Base-by-base conservation (phyloP, 2,329 filamentous ascomycete genomes). In the Catunica adiposa region DNA sequence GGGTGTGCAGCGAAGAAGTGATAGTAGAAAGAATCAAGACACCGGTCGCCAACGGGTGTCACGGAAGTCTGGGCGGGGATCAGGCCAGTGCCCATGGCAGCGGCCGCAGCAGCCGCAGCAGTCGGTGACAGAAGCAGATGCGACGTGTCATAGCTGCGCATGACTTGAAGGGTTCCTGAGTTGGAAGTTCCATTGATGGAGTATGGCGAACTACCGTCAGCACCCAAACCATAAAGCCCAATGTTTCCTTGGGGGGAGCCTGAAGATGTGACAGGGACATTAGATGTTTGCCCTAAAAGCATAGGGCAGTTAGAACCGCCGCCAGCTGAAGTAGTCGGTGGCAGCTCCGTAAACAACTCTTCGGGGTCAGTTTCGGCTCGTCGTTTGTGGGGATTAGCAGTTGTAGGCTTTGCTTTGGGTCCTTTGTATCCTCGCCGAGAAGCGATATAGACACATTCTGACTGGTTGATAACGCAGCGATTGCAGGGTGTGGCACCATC, bases 371-470 rank as follows among this genome's bases (percentile, higher is more conserved):
- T 52, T 38, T 58, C 56, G 6, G 57, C 54, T 22, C 51, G 57
- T 20, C 57, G 57, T 31, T 59, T 59, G 62, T 71, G 70, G 11
- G 69, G 70, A 61, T 69, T 73, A 57, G 62, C 68, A 60, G 60
- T 68, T 61, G 60, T 67, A 64, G 59, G 72, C 63, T 74, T 75
- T n/a, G 56, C 48, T 26, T 76, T 72, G 1, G 77, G 78, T 14
- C 83, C 82, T 67, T 84, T 86, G 70, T 85, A 86, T 29, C 85
- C 85, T 59, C 85, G 78, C 46, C 84, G 80, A 40, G 84, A 88
- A 47, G 83, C 80, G 51, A 86, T 78, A 65, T 87, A 89, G 63
- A 80, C 69, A 66, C 86, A 90, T 51, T 82, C 73, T 17, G 73
- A 69, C 56, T 76, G 75, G 51, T 76, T 74, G 53, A 71, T 67